Conservation (phyloP, 768 basidiomycete genomes). For the Dictyophora rubrovolvata region DNA sequence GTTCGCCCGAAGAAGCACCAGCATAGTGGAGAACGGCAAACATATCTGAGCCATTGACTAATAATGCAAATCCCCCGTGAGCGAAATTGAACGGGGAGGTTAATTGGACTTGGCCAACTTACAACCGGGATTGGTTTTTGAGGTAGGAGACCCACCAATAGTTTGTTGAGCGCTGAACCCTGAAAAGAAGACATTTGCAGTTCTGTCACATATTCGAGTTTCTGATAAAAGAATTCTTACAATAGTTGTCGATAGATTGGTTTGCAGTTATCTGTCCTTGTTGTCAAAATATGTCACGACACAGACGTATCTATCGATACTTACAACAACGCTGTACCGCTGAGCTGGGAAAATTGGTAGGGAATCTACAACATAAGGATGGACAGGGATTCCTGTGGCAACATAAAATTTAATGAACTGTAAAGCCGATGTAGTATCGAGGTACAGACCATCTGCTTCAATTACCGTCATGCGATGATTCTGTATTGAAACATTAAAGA, state of each 20-base stretch:
- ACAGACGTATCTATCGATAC: background rate
- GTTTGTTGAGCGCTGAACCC: constrained; percentile 10
- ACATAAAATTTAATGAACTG: constrained; percentile 10
- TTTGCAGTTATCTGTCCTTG: constrained; percentile 15
- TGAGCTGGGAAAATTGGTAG: constrained; percentile 20
- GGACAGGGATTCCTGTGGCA: background rate
- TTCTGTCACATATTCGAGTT: background rate
- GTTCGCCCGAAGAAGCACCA: background rate
- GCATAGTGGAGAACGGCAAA: background rate
- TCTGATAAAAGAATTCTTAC: constrained; percentile 11
- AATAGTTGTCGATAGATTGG: constrained; percentile 14
- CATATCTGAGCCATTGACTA: background rate
- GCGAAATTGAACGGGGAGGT: background rate
- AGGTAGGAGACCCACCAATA: background rate
- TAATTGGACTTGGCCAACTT: background rate
- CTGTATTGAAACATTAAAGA: constrained; percentile 19
- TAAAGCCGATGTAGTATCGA: background rate
- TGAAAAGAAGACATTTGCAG: background rate
- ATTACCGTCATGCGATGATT: constrained; percentile 20
- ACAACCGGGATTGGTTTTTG: background rate
- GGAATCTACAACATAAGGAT: constrained; percentile 17
- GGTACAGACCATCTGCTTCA: constrained; percentile 18
- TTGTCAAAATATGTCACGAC: background rate
- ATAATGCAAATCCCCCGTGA: background rate
- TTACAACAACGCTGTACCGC: constrained; percentile 21